These are phyloP conservation scores for Solanum virginianum DNA, from an alignment of 257 asterid genomes.

Conservation along the genomic window DNA sequence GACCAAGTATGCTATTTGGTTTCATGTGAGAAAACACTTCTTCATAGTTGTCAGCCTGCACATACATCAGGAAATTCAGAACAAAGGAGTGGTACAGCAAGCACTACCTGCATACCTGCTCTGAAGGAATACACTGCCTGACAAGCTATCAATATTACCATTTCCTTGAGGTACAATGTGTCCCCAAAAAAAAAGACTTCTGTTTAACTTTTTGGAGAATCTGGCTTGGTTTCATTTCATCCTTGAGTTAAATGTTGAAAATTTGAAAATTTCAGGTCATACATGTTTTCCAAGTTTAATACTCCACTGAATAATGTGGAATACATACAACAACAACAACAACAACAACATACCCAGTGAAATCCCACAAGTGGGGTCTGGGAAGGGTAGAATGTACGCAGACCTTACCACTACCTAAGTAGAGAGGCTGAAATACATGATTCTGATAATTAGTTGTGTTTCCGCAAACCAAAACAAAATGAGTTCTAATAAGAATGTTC, in stretches of 20 bases:
- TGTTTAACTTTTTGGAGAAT: too few relatives aligned
- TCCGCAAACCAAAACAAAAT: neutral
- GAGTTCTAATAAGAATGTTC: neutral
- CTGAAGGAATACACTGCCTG: neutral
- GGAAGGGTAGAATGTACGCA: too few relatives aligned
- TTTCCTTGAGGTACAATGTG: neutral
- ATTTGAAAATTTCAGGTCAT: neutral
- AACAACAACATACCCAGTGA: too few relatives aligned
- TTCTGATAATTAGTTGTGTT: neutral
- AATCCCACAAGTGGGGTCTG: too few relatives aligned
- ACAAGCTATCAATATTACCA: neutral
- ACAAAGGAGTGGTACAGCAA: neutral
- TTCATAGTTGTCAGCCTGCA: slow-evolving; percentile 91
- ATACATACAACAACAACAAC: too few relatives aligned
- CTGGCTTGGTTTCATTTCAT: neutral
- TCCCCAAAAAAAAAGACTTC: neutral
- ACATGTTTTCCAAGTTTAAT: neutral
- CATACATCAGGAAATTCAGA: neutral
- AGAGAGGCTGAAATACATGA: too few relatives aligned
- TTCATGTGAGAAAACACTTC: slow-evolving; percentile 87
- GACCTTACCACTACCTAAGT: too few relatives aligned
- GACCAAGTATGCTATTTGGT: slow-evolving; percentile 95
- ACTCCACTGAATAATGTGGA: neutral
- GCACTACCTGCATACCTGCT: neutral
- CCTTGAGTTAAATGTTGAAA: neutral